Conservation (phyloP, 768 basidiomycete genomes). For the Sporobolomyces pararoseus region DNA sequence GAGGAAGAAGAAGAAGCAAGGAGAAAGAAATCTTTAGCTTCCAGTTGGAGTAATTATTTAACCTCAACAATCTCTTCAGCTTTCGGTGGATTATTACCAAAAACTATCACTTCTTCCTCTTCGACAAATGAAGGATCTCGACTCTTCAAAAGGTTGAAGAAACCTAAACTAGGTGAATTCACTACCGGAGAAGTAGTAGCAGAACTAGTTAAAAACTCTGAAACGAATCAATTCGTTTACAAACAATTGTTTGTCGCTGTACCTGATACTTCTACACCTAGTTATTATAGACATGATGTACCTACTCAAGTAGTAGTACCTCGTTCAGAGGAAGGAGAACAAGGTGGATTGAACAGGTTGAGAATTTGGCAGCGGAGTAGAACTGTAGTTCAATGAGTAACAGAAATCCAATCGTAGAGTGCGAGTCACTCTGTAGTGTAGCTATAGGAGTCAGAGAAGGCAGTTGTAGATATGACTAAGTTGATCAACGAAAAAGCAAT, state of each 20-base stretch:
- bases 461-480: too few relatives aligned
- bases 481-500: too few relatives aligned
- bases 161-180: constrained; percentile 34
- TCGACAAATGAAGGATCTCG: too few relatives aligned
- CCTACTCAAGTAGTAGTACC: constrained; percentile 16
- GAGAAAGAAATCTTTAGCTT: neutral
- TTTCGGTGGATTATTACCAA: too few relatives aligned
- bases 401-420: too few relatives aligned
- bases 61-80: too few relatives aligned
- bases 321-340: neutral
- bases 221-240: constrained; percentile 39
- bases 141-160: constrained; percentile 34
- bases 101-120: too few relatives aligned
- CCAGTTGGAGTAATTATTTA: constrained; percentile 10
- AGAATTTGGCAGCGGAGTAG: constrained; percentile 28
- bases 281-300: constrained; percentile 35
- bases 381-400: constrained; percentile 7
- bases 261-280: constrained; percentile 27
- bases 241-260: constrained; percentile 37
- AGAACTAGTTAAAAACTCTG: constrained; percentile 35
- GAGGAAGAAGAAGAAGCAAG: neutral
- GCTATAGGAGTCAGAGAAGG: too few relatives aligned
- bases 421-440: neutral
- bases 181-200: constrained; percentile 36
- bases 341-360: constrained; percentile 17